Percentiles rank a stretch among this genome's conserved stretches.
phyloP scores from a whole-genome alignment of 1,139 yeast species.

The Pneumocystis oryctolagi region DNA sequence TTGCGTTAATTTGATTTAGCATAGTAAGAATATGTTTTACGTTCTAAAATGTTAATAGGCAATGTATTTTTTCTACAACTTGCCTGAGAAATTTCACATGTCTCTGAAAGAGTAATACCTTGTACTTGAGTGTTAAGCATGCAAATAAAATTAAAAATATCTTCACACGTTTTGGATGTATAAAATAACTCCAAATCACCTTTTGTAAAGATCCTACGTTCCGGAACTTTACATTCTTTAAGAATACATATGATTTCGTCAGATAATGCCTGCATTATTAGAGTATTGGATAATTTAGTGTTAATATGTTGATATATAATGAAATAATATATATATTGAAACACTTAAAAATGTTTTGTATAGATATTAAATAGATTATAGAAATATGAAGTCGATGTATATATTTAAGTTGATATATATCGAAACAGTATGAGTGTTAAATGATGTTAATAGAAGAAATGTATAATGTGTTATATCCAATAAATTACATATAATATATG shows the following conservation, averaged over 20 bases:
- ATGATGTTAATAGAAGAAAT: no score
- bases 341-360: no score
- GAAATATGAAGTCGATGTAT: no score
- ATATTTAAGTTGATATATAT: no score
- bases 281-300: not conserved
- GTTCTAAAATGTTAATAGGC: not conserved
- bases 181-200: conserved; percentile 44
- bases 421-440: no score
- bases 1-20: conserved; percentile 32
- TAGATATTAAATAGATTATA: no score
- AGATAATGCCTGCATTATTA: not conserved
- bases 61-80: not conserved
- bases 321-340: no score
- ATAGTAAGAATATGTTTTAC: conserved; percentile 16
- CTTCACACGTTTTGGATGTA: conserved; percentile 26
- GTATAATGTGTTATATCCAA: no score
- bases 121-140: not conserved
- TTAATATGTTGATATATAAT: no score
- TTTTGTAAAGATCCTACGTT: conserved; percentile 20
- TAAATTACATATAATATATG: no score
- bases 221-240: not conserved
- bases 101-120: not conserved
- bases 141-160: not conserved
- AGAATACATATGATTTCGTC: not conserved
- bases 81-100: not conserved